Conservation (phyloP, 192 early-diverging fungal species). For the Geranomyces variabilis region DNA sequence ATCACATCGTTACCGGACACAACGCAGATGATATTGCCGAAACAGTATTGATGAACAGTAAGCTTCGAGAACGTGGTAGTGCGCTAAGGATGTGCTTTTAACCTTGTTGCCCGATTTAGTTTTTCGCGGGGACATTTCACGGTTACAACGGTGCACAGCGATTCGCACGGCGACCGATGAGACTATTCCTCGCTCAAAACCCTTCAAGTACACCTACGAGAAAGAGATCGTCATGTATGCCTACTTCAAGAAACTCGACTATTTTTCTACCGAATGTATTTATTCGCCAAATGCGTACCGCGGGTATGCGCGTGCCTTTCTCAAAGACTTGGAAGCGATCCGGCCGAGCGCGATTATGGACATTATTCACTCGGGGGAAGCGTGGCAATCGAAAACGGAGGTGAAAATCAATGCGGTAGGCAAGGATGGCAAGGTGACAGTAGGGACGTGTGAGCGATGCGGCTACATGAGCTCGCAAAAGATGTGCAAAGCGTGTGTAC, state of each 20-base stretch:
- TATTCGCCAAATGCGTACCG: conserved; percentile 98
- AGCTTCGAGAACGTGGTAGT: background rate
- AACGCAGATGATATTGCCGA: conserved; percentile 99
- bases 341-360: conserved; percentile 90
- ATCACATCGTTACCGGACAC: conserved; percentile 98
- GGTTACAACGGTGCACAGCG: conserved; percentile 88
- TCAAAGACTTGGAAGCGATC: conserved; percentile 93
- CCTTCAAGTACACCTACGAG: conserved; percentile 98
- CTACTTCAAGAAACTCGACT: conserved; percentile 94
- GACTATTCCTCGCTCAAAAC: conserved; percentile 88
- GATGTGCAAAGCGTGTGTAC: conserved; percentile 91
- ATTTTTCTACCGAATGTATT: conserved; percentile 98
- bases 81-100: background rate
- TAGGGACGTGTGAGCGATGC: conserved; percentile 77
- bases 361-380: conserved; percentile 94
- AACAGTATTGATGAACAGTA: conserved; percentile 97
- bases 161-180: conserved; percentile 81
- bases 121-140: conserved; percentile 89
- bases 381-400: conserved; percentile 52
- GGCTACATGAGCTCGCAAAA: conserved; percentile 94
- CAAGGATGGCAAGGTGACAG: conserved; percentile 31
- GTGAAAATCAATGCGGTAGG: conserved; percentile 37
- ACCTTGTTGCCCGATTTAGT: conserved; percentile 61
- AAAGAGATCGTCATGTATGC: conserved; percentile 99
- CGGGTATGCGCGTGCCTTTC: conserved; percentile 89